phyloP scores from a whole-genome alignment of 2,329 filamentous ascomycete genomes.

The Chaetomiaceae sp. region DNA sequence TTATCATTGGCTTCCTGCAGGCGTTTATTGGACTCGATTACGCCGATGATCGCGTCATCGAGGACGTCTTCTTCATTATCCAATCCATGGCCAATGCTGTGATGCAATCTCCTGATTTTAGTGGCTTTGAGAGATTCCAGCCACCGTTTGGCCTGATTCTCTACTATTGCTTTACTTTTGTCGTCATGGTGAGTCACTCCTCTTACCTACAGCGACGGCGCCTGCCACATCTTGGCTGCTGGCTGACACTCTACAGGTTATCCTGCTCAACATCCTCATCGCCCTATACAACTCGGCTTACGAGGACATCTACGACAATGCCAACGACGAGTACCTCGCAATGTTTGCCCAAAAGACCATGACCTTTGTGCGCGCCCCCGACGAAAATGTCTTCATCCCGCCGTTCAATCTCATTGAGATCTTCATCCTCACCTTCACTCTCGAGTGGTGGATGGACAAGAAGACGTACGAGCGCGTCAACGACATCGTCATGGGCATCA shows the following conservation, averaged over 20 bases:
- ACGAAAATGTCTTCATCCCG: slow-evolving; percentile 97
- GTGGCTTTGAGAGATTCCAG: slow-evolving; percentile 81
- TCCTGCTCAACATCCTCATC: slow-evolving; percentile 93
- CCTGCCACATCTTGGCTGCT: too few relatives aligned
- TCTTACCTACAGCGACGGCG: too few relatives aligned
- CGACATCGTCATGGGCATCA: slow-evolving; percentile 76
- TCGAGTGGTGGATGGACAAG: slow-evolving; percentile 94
- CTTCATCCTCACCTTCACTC: slow-evolving; percentile 68
- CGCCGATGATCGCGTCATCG: slow-evolving; percentile 64
- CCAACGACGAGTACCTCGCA: slow-evolving; percentile 91
- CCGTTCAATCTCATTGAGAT: slow-evolving; percentile 94
- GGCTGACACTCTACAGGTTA: slow-evolving; percentile 38
- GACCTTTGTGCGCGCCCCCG: slow-evolving; percentile 92
- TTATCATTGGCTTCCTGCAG: slow-evolving; percentile 85
- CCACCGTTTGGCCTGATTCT: slow-evolving; percentile 91
- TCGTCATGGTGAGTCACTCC: slow-evolving; percentile 72
- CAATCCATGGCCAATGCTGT: slow-evolving; percentile 84
- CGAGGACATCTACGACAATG: slow-evolving; percentile 88
- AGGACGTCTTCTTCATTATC: slow-evolving; percentile 69
- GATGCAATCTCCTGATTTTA: slow-evolving; percentile 88
- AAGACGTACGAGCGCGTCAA: slow-evolving; percentile 74
- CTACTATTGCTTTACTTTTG: slow-evolving; percentile 97
- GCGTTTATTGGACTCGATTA: slow-evolving; percentile 90
- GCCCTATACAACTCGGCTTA: slow-evolving; percentile 96
- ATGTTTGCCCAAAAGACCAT: slow-evolving; percentile 92